Percentiles rank a stretch among this genome's conserved stretches.
Evolutionary conservation across 495 filamentous ascomycete genomes (phyloP).

Genomic region (Penicillium coffeae): DNA sequence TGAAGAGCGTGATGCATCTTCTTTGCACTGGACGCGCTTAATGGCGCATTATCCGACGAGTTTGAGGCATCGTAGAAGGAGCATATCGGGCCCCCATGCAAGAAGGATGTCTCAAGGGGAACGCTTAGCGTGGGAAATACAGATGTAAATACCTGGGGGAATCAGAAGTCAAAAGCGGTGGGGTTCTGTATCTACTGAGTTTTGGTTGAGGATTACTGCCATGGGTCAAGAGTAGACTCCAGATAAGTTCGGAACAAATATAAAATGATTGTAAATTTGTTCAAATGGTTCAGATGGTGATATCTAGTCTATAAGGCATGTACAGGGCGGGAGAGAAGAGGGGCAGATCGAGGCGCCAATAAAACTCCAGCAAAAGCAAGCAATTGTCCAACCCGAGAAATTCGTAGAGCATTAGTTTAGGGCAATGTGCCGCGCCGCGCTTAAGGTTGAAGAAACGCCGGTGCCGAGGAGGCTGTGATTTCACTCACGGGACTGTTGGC

Average conservation of each 20-base stretch:
- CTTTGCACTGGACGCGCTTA: constrained; percentile 11
- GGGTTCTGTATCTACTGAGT: background rate
- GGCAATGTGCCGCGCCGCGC: no score
- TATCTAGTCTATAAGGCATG: background rate
- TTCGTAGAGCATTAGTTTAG: background rate
- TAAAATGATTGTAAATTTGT: background rate
- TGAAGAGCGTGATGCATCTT: constrained; percentile 24
- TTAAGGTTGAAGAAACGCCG: no score
- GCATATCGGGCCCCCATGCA: constrained; percentile 27
- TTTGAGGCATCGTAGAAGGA: constrained; percentile 27
- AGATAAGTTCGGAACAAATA: background rate
- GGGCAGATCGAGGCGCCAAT: no score
- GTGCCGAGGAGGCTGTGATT: no score
- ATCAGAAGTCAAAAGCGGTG: no score
- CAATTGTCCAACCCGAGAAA: background rate
- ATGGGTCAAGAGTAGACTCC: no score
- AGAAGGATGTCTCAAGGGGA: constrained; percentile 6
- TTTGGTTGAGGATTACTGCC: background rate
- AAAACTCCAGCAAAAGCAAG: constrained; percentile 1
- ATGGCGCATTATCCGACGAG: constrained; percentile 31
- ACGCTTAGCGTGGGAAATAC: background rate
- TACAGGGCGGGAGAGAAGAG: no score
- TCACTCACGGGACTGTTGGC: constrained; percentile 1
- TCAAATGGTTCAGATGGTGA: background rate
- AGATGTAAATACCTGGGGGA: background rate